Evolutionary conservation across 2,329 filamentous ascomycete genomes (phyloP).

Genomic region (Monilinia fructigena): DNA sequence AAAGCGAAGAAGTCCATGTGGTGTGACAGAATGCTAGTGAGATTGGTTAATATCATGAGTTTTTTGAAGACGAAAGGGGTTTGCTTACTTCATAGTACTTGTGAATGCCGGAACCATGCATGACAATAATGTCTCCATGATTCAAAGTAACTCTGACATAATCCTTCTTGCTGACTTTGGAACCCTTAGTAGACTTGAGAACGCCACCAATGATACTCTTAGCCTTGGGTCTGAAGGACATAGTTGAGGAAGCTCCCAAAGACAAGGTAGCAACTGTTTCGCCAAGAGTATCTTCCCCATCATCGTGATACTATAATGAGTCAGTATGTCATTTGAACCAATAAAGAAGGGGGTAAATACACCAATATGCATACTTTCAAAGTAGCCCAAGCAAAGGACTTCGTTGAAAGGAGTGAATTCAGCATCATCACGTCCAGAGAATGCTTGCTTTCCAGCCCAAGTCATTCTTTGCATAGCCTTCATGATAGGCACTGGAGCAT

Average conservation of each 20-base stretch:
- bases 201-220: slow-evolving; percentile 33
- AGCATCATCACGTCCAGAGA: neutral
- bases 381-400: slow-evolving; percentile 58
- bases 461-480: slow-evolving; percentile 52
- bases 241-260: slow-evolving; percentile 49
- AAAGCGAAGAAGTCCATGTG: slow-evolving; percentile 52
- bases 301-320: slow-evolving; percentile 58
- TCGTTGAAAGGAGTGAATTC: slow-evolving; percentile 54
- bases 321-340: slow-evolving; percentile 19
- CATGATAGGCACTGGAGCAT: slow-evolving; percentile 50
- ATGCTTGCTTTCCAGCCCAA: slow-evolving; percentile 48
- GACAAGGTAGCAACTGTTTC: slow-evolving; percentile 62
- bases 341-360: slow-evolving; percentile 41
- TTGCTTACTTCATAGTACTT: slow-evolving; percentile 53
- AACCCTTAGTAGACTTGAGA: neutral
- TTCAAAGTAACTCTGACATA: slow-evolving; percentile 47
- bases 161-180: slow-evolving; percentile 35
- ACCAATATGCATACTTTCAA: slow-evolving; percentile 57
- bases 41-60: slow-evolving; percentile 28
- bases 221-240: slow-evolving; percentile 57
- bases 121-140: slow-evolving; percentile 65
- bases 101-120: slow-evolving; percentile 61
- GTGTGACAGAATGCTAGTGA: slow-evolving; percentile 51
- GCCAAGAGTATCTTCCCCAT: slow-evolving; percentile 62
- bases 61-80: too few species aligned